Base-by-base conservation (phyloP, 129 eudicot genomes). In the Tagetes erecta region DNA sequence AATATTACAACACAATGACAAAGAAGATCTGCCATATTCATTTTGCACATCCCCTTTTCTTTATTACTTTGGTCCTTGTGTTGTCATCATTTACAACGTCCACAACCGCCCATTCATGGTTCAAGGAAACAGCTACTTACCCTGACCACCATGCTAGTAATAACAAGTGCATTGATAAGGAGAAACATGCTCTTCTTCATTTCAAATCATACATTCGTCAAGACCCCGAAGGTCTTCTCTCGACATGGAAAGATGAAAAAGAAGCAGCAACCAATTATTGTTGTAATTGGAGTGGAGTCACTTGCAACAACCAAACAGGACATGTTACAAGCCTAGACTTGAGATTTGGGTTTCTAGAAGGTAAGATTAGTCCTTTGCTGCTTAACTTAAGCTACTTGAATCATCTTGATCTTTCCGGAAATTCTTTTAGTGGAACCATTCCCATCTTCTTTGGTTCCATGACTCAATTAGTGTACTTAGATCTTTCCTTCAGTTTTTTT, bases 351-450 rank as follows among this genome's bases (percentile, higher is more conserved):
- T 2, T 0, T 35, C 30, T 76, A 5, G 39, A 5, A 64, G 83
- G 86, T 78, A 50, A 57, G 12, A 76, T 80, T 3, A 83, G 81
- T 59, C 40, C 55, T n/a, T 75, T 73, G 6, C 71, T 83, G 38
- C 63, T 70, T 56, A 67, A 75, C n/a, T 50, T 20, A 20, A 20
- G 27, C 27, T 83, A 65, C 13, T 31, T 67, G 35, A 8, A 1
- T 4, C 0, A 67, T 9, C 10, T 67, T 45, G 9, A 30, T 30
- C 27, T 45, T 45, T 31, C 8, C 4, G 1, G 0, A 0, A 67
- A 67, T 31, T 27, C 0, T 30, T 44, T 67, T 9, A 2, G 0
- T 0, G 72, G 72, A 67, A 4, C 20, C 3, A 45, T 66, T 42
- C 71, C 71, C 0, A 2, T 8, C 3, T 57, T 7, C 39, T 20